phyloP scores from a whole-genome alignment of 495 filamentous ascomycete species.

The Lasiosphaeria ovina region DNA sequence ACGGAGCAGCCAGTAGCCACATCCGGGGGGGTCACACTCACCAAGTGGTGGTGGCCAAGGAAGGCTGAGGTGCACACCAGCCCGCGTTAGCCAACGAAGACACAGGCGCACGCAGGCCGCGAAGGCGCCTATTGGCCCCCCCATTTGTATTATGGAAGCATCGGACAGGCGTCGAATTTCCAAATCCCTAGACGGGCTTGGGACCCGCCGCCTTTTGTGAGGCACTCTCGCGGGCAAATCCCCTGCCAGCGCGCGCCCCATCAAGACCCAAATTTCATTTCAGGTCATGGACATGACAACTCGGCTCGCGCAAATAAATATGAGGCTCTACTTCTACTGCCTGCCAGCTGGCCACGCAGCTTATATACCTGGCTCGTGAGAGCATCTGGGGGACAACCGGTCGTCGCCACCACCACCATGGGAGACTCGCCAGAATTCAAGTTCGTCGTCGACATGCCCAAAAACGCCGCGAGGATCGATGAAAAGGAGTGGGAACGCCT shows the following conservation, averaged over 20 bases:
- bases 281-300: not conserved
- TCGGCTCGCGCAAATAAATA: not conserved
- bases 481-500: conserved; percentile 9
- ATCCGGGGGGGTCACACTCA: not conserved
- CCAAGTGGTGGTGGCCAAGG: not conserved
- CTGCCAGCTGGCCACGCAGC: too few species aligned
- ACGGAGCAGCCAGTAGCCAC: not conserved
- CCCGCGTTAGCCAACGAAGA: not conserved
- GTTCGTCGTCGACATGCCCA: conserved; percentile 1
- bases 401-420: not conserved
- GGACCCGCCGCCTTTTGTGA: not conserved
- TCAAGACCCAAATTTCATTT: not conserved
- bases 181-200: not conserved
- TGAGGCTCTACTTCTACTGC: too few species aligned
- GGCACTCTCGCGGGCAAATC: not conserved
- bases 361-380: too few species aligned
- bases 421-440: not conserved
- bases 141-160: not conserved
- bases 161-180: not conserved
- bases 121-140: not conserved
- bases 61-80: not conserved
- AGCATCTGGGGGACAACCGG: too few species aligned
- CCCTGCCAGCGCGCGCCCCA: not conserved
- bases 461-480: conserved; percentile 12
- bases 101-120: not conserved